phyloP scores from a whole-genome alignment of 345 rosid species.

The Acer yangbiense region DNA sequence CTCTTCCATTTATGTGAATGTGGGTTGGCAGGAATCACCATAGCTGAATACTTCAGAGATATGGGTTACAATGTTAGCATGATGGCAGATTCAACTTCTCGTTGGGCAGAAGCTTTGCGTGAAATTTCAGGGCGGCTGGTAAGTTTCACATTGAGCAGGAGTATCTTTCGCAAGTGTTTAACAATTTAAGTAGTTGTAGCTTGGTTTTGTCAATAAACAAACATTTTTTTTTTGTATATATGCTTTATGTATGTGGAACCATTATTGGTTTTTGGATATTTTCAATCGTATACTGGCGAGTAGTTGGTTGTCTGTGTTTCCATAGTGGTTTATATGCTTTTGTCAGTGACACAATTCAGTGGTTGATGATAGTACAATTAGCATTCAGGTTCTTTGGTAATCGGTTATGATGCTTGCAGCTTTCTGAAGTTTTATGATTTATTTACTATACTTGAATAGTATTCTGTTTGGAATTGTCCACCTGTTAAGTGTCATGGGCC shows the following conservation, averaged over 20 bases:
- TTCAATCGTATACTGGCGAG: neutral
- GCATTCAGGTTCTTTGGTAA: conserved; percentile 1
- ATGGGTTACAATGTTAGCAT: conserved; percentile 99
- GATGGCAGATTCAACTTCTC: conserved; percentile 99
- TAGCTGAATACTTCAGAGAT: conserved; percentile 98
- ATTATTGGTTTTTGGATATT: neutral
- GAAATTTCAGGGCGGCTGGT: conserved; percentile 99
- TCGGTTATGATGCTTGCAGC: neutral
- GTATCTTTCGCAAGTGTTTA: neutral
- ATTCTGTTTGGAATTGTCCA: neutral
- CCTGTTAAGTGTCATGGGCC: neutral
- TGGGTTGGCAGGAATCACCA: conserved; percentile 79
- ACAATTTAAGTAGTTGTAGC: neutral
- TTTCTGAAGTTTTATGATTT: neutral
- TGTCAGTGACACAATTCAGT: neutral
- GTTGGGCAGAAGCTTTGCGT: conserved; percentile 99
- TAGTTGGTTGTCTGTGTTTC: neutral
- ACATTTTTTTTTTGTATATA: neutral
- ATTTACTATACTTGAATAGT: neutral
- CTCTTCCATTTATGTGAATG: conserved; percentile 6
- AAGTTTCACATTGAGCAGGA: conserved; percentile 20
- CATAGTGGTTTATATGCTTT: neutral
- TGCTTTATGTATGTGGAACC: neutral
- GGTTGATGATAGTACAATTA: conserved; percentile 3
- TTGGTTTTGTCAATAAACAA: conserved; percentile 7